phyloP scores from a whole-genome alignment of 768 basidiomycete genomes.

The Termitomyces sp. region DNA sequence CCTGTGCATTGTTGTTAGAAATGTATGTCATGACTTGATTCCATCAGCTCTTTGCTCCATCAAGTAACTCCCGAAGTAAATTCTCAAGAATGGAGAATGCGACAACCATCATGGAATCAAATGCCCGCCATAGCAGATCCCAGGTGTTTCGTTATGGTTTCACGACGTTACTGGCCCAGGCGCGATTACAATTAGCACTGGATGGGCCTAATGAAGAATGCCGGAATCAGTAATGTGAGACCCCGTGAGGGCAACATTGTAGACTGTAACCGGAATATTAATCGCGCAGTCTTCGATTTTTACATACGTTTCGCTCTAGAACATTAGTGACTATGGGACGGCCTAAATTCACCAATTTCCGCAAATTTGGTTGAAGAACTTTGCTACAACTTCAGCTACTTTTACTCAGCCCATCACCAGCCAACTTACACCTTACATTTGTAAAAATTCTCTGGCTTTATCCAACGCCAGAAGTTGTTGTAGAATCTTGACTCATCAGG shows the following conservation, averaged over 20 bases:
- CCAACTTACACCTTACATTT: constrained; percentile 9
- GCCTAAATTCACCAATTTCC: neutral
- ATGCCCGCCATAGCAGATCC: constrained; percentile 30
- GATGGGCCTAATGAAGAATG: constrained; percentile 22
- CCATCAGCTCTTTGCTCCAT: constrained; percentile 61
- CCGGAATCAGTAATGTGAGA: constrained; percentile 17
- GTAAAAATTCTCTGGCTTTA: constrained; percentile 11
- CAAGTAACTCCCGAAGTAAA: constrained; percentile 28
- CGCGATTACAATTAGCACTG: constrained; percentile 16
- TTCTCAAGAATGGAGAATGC: constrained; percentile 54
- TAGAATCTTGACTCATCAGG: constrained; percentile 11
- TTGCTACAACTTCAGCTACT: constrained; percentile 6
- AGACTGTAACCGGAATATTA: neutral
- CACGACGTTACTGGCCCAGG: constrained; percentile 19
- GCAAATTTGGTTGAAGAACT: constrained; percentile 10
- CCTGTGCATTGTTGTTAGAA: neutral
- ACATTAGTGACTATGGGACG: neutral
- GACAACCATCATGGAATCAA: constrained; percentile 50
- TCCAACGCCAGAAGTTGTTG: constrained; percentile 8
- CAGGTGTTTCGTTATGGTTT: constrained; percentile 23
- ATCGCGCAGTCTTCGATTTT: neutral
- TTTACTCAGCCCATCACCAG: constrained; percentile 13
- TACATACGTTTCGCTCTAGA: neutral
- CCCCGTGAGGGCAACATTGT: neutral
- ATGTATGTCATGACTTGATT: neutral